Base-by-base conservation (phyloP, 495 filamentous ascomycete species). In the Aspergillus cavernicola region DNA sequence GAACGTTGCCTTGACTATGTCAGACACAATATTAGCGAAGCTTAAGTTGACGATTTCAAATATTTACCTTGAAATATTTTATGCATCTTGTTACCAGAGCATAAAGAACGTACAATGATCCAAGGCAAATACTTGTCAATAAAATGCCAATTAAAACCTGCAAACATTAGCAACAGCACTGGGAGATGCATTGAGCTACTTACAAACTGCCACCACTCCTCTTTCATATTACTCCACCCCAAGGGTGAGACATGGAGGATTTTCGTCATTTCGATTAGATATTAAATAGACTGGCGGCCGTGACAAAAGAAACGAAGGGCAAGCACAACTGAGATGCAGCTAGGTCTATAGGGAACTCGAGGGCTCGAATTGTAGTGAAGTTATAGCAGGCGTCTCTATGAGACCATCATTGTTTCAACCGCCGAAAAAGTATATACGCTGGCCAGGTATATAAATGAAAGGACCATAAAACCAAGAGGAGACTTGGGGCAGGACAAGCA, bases 181-280 rank as follows among this genome's bases (percentile, higher is more conserved):
- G 24, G n/a, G 3, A 24, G 11, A 19, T 37, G 31, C 50, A 42
- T 29, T 2, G 32, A 19, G 23, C 10, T 23, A 67, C 71, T 53
- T 62, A 76, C 73, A 64, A 64, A 71, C 45, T 76, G 73, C 71
- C 70, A 76, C 71, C 71, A 76, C 37, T 71, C 55, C 0, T 48
- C 47, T 47, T 55, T 70, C 70, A 73, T 74, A 11, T 42, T 16
- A 46, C 43, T 43, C 73, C 73, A 74, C 48, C 66, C 63, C 11
- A 74, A 35, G 35, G 70, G 61, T 23, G 64, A 56, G 43, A 71
- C 63, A 9, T 64, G 26, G 13, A 74, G 65, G 24, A 72, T 69
- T 41, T 63, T 19, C 2, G 62, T 59, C 71, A 74, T 70, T 23
- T 51, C 53, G 51, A 47, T 60, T 60, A 60, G 29, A 54, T 49